Evolutionary conservation across 108 stramenopile species (phyloP).

Genomic region (Cyclotella choctawhatcheeana): DNA sequence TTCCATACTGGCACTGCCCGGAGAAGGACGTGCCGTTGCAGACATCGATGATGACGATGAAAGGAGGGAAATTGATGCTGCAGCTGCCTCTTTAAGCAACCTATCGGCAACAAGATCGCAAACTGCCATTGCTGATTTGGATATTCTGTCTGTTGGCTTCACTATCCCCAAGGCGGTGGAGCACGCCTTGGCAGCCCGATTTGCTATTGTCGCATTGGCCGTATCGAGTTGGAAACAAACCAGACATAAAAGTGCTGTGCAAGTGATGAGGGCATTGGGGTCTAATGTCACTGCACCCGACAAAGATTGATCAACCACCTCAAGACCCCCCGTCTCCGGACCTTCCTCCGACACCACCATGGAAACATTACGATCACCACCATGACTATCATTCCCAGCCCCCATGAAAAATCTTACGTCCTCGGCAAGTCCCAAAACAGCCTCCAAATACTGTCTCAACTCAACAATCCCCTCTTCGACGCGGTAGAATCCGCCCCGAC

Average conservation of each 20-base stretch:
- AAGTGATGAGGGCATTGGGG: conserved; percentile 60
- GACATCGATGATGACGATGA: conserved; percentile 30
- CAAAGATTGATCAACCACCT: conserved; percentile 27
- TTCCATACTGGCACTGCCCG: conserved; percentile 54
- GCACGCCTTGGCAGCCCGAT: conserved; percentile 79
- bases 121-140: conserved; percentile 63
- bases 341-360: conserved; percentile 56
- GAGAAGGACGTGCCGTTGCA: conserved; percentile 34
- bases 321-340: conserved; percentile 11
- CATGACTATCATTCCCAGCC: background rate
- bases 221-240: conserved; percentile 69
- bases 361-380: conserved; percentile 1
- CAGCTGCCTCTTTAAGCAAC: conserved; percentile 63
- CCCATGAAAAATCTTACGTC: conserved; percentile 49
- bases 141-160: conserved; percentile 29
- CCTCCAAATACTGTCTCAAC: conserved; percentile 81
- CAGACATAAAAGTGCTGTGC: conserved; percentile 76
- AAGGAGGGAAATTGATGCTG: conserved; percentile 46
- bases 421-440: conserved; percentile 75
- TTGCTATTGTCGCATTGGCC: conserved; percentile 73
- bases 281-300: conserved; percentile 1
- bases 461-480: conserved; percentile 50
- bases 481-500: conserved; percentile 75
- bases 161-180: conserved; percentile 69
- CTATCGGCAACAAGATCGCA: conserved; percentile 72